Base-by-base conservation (phyloP, 306 rosid species). In the Coriaria nepalensis region DNA sequence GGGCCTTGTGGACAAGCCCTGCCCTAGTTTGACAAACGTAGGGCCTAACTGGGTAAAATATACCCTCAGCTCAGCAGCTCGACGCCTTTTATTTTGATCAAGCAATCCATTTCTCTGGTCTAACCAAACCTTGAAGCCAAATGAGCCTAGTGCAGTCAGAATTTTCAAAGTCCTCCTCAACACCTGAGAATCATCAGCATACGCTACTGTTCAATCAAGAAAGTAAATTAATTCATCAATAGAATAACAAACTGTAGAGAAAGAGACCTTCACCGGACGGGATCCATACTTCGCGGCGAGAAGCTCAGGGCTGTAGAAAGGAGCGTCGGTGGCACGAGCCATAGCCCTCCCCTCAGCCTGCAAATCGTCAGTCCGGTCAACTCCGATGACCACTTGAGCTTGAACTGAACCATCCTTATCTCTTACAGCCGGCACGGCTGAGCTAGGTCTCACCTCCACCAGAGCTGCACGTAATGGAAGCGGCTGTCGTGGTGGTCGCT, bases 11-110 rank as follows among this genome's bases (percentile, higher is more conserved):
- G 96, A 88, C 70, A 88, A 74, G 32, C 88, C 93, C 79, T 88
- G 96, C 34, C 96, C 96, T 40, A 88, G 45, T 77, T 88, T 88
- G 35, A 88, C 95, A 67, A 88, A 88, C 13, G 96, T 88, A n/a
- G 95, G 96, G n/a, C 96, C 96, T 51, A 88, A 43, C 42, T 68
- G 67, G 32, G 96, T 83, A 63, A 83, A 83, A 29, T 76, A 59
- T 2, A 0, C 40, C 60, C 79, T 69, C n/a, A 88, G 72, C 73
- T 88, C 93, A 35, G 60, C 73, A 5, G 90, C 96, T 33, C 96
- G 80, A 7, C 54, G 40, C 63, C 80, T 68, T 52, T 54, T 88
- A 58, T 83, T 83, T 49, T 64, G 60, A 61, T 88, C 75, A 47
- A 69, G 43, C 56, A 50, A 51, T 33, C 90, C 90, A 40, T 64